These are phyloP conservation scores for Prunus kanzakura DNA, from an alignment of 306 rosid species.

Conservation along the genomic window DNA sequence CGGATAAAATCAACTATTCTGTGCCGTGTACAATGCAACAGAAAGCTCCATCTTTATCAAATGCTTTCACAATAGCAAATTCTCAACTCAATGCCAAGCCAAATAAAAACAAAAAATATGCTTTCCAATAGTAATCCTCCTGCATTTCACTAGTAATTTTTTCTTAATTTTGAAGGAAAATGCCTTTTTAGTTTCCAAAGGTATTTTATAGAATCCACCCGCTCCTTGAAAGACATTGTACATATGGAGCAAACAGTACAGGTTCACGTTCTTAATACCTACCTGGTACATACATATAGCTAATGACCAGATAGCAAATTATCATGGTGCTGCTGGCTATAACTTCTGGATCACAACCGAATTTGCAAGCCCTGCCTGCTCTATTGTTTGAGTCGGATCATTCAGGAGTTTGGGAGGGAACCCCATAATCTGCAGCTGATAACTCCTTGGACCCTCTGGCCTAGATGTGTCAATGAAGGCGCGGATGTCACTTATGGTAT, in stretches of 20 bases:
- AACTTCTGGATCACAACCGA: conserved; percentile 94
- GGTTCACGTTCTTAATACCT: conserved; percentile 21
- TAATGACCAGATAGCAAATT: conserved; percentile 10
- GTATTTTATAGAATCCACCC: background rate
- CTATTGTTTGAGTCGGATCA: conserved; percentile 70
- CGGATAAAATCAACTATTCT: no score
- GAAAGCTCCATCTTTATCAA: background rate
- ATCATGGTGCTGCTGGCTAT: conserved; percentile 29
- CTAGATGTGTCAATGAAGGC: conserved; percentile 70
- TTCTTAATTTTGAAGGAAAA: background rate
- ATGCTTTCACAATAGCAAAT: background rate
- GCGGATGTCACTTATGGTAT: conserved; percentile 60
- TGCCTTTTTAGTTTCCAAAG: background rate
- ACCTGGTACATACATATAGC: conserved; percentile 4
- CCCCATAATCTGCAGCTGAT: conserved; percentile 87
- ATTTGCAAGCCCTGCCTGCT: conserved; percentile 85
- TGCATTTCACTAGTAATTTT: background rate
- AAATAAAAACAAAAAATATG: background rate
- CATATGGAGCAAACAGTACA: background rate
- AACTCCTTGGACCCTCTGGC: conserved; percentile 57
- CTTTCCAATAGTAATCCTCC: background rate
- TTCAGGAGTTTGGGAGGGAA: conserved; percentile 84
- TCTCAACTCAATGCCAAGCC: background rate
- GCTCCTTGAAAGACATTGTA: background rate
- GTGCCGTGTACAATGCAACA: background rate